These are phyloP conservation scores for Pseudogymnoascus sp. DNA, from an alignment of 2,329 filamentous ascomycete species.

Conservation along the genomic window DNA sequence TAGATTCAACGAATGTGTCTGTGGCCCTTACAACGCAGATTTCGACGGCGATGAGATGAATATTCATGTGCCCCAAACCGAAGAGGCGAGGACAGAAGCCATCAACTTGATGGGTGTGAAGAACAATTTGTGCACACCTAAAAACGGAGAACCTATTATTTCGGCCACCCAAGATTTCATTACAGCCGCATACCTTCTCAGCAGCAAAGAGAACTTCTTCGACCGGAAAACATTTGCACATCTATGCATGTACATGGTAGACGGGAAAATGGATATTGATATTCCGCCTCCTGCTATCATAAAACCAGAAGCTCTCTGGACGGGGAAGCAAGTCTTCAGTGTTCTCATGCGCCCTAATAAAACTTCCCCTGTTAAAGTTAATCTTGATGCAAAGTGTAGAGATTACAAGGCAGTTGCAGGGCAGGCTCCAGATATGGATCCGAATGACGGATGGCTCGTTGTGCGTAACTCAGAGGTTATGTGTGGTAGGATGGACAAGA, in stretches of 20 bases:
- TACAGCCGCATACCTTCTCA: slow-evolving; percentile 84
- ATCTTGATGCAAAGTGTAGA: slow-evolving; percentile 87
- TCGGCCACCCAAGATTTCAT: slow-evolving; percentile 99
- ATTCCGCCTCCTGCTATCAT: slow-evolving; percentile 79
- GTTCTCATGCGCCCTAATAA: slow-evolving; percentile 85
- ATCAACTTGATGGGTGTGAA: slow-evolving; percentile 97
- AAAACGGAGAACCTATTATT: slow-evolving; percentile 97
- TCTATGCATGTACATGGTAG: slow-evolving; percentile 89
- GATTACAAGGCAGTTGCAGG: slow-evolving; percentile 60
- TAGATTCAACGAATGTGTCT: slow-evolving; percentile 94
- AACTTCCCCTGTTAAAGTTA: slow-evolving; percentile 73
- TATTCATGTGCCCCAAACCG: slow-evolving; percentile 91
- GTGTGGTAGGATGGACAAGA: slow-evolving; percentile 97
- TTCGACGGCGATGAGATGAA: slow-evolving; percentile 99
- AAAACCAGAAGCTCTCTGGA: slow-evolving; percentile 85
- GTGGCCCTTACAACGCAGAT: slow-evolving; percentile 96
- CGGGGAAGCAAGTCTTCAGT: slow-evolving; percentile 93
- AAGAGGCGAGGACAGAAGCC: slow-evolving; percentile 90
- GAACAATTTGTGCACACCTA: slow-evolving; percentile 89
- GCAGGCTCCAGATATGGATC: slow-evolving; percentile 62
- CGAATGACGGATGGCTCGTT: slow-evolving; percentile 84
- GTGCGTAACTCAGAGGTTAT: slow-evolving; percentile 95
- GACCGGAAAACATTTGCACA: slow-evolving; percentile 83
- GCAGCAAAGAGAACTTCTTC: slow-evolving; percentile 87
- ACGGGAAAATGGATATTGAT: slow-evolving; percentile 68